phyloP scores from a whole-genome alignment of 2,329 filamentous ascomycete genomes.

The Penicillium janthinellum region DNA sequence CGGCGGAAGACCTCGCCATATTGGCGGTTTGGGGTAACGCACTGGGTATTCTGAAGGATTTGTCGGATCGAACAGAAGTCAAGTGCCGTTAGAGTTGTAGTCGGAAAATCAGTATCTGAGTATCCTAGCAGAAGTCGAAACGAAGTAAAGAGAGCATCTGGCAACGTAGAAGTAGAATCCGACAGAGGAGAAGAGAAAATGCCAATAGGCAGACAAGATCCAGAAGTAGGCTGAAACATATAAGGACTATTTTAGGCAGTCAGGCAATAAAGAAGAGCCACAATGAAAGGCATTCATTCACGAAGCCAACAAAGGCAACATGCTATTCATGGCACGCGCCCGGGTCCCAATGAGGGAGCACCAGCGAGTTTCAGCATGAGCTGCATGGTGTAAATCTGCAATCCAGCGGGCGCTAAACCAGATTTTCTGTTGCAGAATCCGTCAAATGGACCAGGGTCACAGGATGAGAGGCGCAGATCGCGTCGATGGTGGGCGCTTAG shows the following conservation, averaged over 20 bases:
- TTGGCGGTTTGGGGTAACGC: not conserved
- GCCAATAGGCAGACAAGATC: constrained; percentile 5
- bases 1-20: constrained; percentile 22
- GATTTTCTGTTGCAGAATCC: constrained; percentile 11
- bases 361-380: constrained; percentile 26
- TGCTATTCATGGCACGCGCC: constrained; percentile 36
- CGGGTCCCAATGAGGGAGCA: constrained; percentile 30
- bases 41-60: not conserved
- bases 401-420: constrained; percentile 20
- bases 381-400: constrained; percentile 21
- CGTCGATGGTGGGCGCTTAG: constrained; percentile 22
- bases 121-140: not conserved
- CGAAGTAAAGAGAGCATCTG: not conserved
- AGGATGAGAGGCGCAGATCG: constrained; percentile 5
- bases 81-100: not conserved
- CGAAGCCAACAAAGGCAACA: constrained; percentile 4
- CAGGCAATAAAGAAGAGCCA: not conserved
- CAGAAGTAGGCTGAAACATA: constrained; percentile 13
- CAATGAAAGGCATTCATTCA: constrained; percentile 12
- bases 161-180: not conserved
- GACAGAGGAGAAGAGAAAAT: not conserved
- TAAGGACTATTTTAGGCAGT: not conserved
- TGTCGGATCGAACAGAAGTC: not conserved
- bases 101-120: not conserved
- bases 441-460: not conserved